Evolutionary conservation across 176 grass and related monocot genomes (phyloP).

Genomic region (Bromus sterilis): DNA sequence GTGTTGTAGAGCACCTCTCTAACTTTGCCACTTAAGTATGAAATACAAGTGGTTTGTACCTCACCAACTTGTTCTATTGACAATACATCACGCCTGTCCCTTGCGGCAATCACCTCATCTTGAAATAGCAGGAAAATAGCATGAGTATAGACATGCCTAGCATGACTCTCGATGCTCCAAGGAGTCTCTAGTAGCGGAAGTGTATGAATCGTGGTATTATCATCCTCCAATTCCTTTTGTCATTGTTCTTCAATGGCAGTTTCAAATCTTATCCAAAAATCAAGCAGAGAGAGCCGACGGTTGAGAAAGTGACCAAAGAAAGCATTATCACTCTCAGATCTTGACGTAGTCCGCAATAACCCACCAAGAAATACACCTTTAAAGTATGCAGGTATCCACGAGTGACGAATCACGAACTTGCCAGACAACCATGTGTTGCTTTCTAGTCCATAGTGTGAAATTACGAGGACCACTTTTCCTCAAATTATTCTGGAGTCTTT

Average conservation of each 20-base stretch:
- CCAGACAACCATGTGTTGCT: background rate
- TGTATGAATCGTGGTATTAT: background rate
- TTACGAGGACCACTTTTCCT: background rate
- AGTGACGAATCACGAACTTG: background rate
- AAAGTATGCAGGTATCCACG: background rate
- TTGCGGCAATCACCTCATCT: background rate
- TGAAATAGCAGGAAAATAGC: background rate
- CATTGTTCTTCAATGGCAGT: background rate
- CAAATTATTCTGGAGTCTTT: background rate
- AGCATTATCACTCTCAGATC: background rate
- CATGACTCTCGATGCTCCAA: background rate
- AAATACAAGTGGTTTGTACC: background rate
- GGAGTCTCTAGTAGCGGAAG: background rate
- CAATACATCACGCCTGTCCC: background rate
- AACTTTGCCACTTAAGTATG: background rate
- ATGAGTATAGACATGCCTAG: background rate
- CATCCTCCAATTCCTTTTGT: background rate
- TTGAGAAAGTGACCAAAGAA: background rate
- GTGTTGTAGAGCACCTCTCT: background rate
- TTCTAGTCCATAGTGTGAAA: background rate
- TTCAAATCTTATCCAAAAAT: background rate
- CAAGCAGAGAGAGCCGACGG: background rate
- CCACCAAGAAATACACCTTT: background rate
- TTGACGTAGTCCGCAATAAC: background rate
- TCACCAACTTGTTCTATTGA: background rate